Evolutionary conservation across 805 yeast species (phyloP).

Genomic region (Myxozyma melibiosi): DNA sequence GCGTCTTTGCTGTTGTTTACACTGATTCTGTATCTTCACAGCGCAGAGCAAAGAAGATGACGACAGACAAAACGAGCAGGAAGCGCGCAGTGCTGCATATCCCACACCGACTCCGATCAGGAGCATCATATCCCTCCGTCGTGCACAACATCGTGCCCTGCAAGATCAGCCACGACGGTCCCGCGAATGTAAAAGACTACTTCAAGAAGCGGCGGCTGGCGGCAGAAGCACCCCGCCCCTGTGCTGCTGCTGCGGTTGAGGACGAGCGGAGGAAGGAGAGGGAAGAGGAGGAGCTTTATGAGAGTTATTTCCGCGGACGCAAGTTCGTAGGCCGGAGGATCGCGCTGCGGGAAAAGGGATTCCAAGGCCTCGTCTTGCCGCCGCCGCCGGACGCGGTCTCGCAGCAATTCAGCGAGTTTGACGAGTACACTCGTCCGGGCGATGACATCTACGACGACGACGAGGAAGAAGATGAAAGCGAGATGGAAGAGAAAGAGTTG

Average conservation of each 20-base stretch:
- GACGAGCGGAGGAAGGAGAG: neutral
- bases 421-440: neutral
- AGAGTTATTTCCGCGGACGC: slow-evolving; percentile 30
- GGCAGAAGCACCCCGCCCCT: neutral
- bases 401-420: neutral
- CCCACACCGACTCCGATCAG: neutral
- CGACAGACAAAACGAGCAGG: neutral
- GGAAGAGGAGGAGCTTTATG: slow-evolving; percentile 2
- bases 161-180: slow-evolving; percentile 25
- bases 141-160: slow-evolving; percentile 26
- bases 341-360: slow-evolving; percentile 8
- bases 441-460: neutral
- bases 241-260: neutral
- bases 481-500: neutral
- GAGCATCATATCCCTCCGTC: neutral
- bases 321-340: slow-evolving; percentile 18
- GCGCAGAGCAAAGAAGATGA: too few relatives aligned
- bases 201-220: slow-evolving; percentile 3
- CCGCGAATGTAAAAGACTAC: slow-evolving; percentile 22
- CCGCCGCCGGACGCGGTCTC: neutral
- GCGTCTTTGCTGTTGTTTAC: too few relatives aligned
- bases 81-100: neutral
- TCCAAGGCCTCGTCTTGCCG: neutral
- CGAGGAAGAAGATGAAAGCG: slow-evolving; percentile 4
- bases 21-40: too few relatives aligned